Evolutionary conservation across 2,329 filamentous ascomycete species (phyloP).

Genomic region (Penicillium sp.): DNA sequence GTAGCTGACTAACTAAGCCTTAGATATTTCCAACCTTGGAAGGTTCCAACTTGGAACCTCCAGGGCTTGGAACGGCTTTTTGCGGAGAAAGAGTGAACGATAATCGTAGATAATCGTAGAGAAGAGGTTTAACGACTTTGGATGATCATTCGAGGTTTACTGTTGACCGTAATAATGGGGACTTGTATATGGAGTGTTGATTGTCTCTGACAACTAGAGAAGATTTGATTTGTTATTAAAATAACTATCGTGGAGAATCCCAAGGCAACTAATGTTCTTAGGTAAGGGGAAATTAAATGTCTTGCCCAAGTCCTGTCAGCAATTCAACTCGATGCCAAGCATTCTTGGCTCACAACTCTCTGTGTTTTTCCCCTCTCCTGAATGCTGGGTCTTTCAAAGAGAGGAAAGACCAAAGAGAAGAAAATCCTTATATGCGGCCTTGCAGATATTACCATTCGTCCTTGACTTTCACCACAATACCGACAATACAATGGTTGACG

Average conservation of each 20-base stretch:
- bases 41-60: too few relatives aligned
- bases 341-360: background rate
- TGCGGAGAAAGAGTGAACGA: too few relatives aligned
- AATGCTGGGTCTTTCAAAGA: too few relatives aligned
- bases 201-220: background rate
- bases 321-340: background rate
- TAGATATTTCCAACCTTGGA: too few relatives aligned
- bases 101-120: too few relatives aligned
- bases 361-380: background rate
- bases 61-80: too few relatives aligned
- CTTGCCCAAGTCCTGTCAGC: too few relatives aligned
- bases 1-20: too few relatives aligned
- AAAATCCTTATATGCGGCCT: background rate
- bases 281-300: too few relatives aligned
- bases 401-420: background rate
- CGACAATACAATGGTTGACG: background rate
- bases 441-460: background rate
- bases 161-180: background rate
- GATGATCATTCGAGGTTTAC: too few relatives aligned
- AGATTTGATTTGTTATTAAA: background rate
- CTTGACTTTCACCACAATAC: background rate
- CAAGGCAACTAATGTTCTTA: background rate
- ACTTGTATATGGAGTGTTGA: background rate
- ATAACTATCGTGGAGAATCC: background rate
- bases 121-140: too few relatives aligned